Evolutionary conservation across 108 stramenopile genomes (phyloP).

Genomic region (Nitzschia inconspicua): DNA sequence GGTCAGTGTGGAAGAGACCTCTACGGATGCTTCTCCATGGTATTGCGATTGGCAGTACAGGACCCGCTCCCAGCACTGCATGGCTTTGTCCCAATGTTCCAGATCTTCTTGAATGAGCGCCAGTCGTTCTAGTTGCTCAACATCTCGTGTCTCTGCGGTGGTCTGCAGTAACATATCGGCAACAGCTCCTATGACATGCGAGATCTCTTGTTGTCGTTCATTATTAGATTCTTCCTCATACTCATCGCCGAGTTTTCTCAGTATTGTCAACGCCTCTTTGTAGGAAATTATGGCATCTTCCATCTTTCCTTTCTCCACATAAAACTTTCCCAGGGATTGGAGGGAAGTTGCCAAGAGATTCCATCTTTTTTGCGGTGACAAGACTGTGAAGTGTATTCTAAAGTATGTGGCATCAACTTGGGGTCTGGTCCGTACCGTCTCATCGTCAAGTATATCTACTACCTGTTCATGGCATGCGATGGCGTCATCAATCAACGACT

Average conservation of each 20-base stretch:
- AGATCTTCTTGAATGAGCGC: constrained; percentile 26
- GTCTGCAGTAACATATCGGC: constrained; percentile 15
- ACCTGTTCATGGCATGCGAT: constrained; percentile 38
- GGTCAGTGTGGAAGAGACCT: constrained; percentile 31
- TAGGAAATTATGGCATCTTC: constrained; percentile 33
- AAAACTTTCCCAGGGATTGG: constrained; percentile 33
- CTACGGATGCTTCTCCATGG: constrained; percentile 25
- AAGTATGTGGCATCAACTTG: constrained; percentile 7
- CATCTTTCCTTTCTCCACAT: constrained; percentile 33
- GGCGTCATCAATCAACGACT: constrained; percentile 19
- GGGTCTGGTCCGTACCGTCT: background rate
- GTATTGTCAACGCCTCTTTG: constrained; percentile 19
- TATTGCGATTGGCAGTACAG: constrained; percentile 21
- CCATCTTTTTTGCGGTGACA: constrained; percentile 12
- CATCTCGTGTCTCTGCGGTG: background rate
- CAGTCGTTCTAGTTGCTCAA: constrained; percentile 12
- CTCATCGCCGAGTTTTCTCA: constrained; percentile 2
- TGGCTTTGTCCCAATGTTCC: constrained; percentile 14
- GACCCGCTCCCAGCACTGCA: constrained; percentile 32
- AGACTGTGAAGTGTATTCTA: constrained; percentile 18
- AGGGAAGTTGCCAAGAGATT: constrained; percentile 21
- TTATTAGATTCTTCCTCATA: background rate
- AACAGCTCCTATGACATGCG: constrained; percentile 16
- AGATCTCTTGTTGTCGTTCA: constrained; percentile 23
- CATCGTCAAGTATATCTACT: constrained; percentile 20